A percentile compares a stretch with the other conserved stretches of the same genome.
Evolutionary conservation across 805 yeast species (phyloP).

Genomic region (Candida wancherniae): DNA sequence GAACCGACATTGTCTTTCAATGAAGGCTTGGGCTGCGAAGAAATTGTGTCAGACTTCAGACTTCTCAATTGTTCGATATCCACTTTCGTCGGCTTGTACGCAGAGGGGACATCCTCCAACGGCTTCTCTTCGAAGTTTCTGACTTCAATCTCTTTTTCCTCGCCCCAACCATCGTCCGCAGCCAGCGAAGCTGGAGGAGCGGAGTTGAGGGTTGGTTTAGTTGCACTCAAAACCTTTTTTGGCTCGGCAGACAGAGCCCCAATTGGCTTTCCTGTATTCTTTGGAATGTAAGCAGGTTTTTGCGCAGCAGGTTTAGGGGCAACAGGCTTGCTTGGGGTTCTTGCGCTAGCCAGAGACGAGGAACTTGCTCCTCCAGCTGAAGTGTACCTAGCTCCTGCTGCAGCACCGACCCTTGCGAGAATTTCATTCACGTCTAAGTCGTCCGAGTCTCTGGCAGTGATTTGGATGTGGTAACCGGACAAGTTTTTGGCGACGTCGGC

Average conservation of each 20-base stretch:
- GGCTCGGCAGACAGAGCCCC: conserved; percentile 15
- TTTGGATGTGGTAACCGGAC: conserved; percentile 88
- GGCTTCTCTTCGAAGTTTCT: conserved; percentile 50
- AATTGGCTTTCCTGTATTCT: conserved; percentile 38
- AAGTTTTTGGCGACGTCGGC: conserved; percentile 68
- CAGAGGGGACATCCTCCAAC: conserved; percentile 49
- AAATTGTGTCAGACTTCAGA: conserved; percentile 41
- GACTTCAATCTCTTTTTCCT: conserved; percentile 53
- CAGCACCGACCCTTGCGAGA: conserved; percentile 71
- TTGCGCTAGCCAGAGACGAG: conserved; percentile 2
- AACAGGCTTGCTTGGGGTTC: conserved; percentile 16
- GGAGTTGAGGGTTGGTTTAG: conserved; percentile 15
- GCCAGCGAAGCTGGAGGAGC: conserved; percentile 9
- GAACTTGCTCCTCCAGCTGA: conserved; percentile 11
- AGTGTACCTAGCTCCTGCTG: conserved; percentile 90
- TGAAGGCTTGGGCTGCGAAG: conserved; percentile 35
- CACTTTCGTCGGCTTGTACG: conserved; percentile 65
- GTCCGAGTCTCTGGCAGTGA: conserved; percentile 91
- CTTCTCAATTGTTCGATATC: conserved; percentile 52
- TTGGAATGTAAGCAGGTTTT: conserved; percentile 23
- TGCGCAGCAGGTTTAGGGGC: conserved; percentile 7
- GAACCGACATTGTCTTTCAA: background rate
- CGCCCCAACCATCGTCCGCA: conserved; percentile 66
- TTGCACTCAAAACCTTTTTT: too few relatives aligned
- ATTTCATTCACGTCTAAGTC: conserved; percentile 81